Evolutionary conservation across 2,329 filamentous ascomycete species (phyloP).

Genomic region (Fusarium nanum): DNA sequence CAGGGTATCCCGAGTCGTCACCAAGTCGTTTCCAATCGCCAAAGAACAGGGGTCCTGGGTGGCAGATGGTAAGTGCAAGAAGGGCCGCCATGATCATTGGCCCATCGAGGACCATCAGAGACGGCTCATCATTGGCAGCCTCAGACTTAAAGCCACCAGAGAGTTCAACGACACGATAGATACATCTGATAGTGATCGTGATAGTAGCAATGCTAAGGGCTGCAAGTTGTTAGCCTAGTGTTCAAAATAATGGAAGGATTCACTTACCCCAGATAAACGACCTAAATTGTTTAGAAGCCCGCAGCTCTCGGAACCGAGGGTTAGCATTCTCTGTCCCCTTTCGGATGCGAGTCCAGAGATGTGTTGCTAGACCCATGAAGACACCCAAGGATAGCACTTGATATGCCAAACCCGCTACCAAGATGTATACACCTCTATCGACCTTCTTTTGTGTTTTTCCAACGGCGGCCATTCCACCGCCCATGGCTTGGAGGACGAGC

Average conservation of each 20-base stretch:
- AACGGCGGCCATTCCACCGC: slow-evolving; percentile 33
- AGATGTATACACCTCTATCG: slow-evolving; percentile 30
- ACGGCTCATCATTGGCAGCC: slow-evolving; percentile 32
- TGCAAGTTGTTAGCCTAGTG: neutral
- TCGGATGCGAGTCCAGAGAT: neutral
- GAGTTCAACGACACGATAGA: slow-evolving; percentile 35
- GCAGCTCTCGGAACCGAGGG: slow-evolving; percentile 5
- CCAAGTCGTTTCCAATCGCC: slow-evolving; percentile 1
- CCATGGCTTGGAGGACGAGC: slow-evolving; percentile 33
- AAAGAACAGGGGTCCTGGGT: slow-evolving; percentile 16
- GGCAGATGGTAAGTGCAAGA: slow-evolving; percentile 21
- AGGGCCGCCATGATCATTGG: slow-evolving; percentile 35
- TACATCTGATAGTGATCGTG: slow-evolving; percentile 24
- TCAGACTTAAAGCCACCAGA: slow-evolving; percentile 31
- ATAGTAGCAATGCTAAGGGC: neutral
- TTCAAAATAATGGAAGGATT: neutral
- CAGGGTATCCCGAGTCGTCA: neutral
- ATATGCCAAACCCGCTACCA: slow-evolving; percentile 34
- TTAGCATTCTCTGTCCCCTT: neutral
- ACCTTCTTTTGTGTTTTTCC: slow-evolving; percentile 8
- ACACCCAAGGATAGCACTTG: slow-evolving; percentile 34
- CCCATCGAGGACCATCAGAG: slow-evolving; percentile 38
- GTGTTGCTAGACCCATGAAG: slow-evolving; percentile 1
- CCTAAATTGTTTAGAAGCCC: slow-evolving; percentile 16
- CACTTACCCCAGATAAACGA: slow-evolving; percentile 1